Conservation (phyloP, 2,329 filamentous ascomycete genomes). For the Periconia digitata region DNA sequence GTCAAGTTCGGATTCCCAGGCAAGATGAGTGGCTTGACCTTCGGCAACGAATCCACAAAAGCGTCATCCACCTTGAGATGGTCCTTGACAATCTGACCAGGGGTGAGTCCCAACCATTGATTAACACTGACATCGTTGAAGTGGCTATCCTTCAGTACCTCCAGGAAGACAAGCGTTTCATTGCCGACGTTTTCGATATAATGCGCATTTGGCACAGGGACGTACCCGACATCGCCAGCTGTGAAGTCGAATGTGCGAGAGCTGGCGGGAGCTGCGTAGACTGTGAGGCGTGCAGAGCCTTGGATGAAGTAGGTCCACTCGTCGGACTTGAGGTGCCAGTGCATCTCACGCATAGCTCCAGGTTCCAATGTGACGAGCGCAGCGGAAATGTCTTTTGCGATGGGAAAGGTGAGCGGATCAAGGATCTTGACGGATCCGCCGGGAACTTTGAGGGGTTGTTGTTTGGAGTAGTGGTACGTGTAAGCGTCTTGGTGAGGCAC, state of each 20-base stretch:
- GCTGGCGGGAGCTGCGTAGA: slow-evolving; percentile 55
- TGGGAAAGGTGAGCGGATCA: slow-evolving; percentile 60
- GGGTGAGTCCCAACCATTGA: slow-evolving; percentile 59
- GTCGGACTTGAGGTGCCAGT: slow-evolving; percentile 64
- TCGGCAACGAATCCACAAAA: slow-evolving; percentile 34
- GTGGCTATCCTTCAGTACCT: slow-evolving; percentile 57
- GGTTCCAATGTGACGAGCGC: slow-evolving; percentile 61
- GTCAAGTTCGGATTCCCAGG: slow-evolving; percentile 41
- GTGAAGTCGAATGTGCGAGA: slow-evolving; percentile 62
- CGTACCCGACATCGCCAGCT: slow-evolving; percentile 62
- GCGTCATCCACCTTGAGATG: slow-evolving; percentile 28
- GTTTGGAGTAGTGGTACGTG: slow-evolving; percentile 49
- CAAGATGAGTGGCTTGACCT: slow-evolving; percentile 44
- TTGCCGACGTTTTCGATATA: slow-evolving; percentile 64
- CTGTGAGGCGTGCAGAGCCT: slow-evolving; percentile 59
- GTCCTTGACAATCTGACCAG: slow-evolving; percentile 43
- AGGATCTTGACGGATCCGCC: slow-evolving; percentile 63
- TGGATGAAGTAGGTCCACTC: slow-evolving; percentile 64
- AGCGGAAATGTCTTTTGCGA: slow-evolving; percentile 57
- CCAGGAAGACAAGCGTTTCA: slow-evolving; percentile 61
- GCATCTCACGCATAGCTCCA: slow-evolving; percentile 65
- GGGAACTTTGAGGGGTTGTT: slow-evolving; percentile 53
- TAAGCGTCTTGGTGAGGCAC: slow-evolving; percentile 37
- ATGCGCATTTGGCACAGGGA: slow-evolving; percentile 57
- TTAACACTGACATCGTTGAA: slow-evolving; percentile 59